Conservation (phyloP, 2,329 filamentous ascomycete genomes). For the Chrysosphaeria jannelii region DNA sequence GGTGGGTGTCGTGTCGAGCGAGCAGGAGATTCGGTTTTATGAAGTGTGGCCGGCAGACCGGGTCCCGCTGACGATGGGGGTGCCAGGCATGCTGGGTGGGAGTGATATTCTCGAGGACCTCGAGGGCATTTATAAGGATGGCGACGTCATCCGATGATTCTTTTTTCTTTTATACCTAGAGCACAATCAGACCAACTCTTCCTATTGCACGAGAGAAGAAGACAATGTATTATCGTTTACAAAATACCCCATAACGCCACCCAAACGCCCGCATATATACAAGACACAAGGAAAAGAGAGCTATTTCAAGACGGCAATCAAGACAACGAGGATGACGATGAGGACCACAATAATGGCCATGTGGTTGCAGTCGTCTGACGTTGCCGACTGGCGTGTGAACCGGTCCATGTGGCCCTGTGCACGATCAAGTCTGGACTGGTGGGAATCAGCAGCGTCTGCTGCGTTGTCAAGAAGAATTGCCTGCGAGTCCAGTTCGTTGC, state of each 20-base stretch:
- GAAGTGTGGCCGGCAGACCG: constrained; percentile 56
- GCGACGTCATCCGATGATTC: constrained; percentile 34
- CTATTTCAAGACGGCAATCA: constrained; percentile 59
- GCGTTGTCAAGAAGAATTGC: constrained; percentile 72
- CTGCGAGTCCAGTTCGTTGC: constrained; percentile 80
- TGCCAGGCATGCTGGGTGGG: constrained; percentile 35
- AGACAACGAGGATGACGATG: constrained; percentile 51
- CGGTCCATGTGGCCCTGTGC: constrained; percentile 42
- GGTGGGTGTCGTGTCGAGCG: constrained; percentile 72
- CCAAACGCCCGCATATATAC: background rate
- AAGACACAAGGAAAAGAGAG: background rate
- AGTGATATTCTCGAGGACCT: constrained; percentile 63
- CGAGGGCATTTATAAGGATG: constrained; percentile 50
- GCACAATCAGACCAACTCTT: no score
- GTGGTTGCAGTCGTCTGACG: constrained; percentile 53
- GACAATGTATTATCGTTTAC: no score
- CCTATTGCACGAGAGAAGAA: no score
- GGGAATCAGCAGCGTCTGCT: constrained; percentile 54
- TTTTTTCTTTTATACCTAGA: no score
- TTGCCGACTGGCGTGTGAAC: constrained; percentile 29
- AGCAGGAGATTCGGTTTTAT: constrained; percentile 82
- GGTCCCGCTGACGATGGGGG: constrained; percentile 19
- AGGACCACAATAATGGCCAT: constrained; percentile 54
- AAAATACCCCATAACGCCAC: background rate
- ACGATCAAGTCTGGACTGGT: constrained; percentile 43